Percentiles rank a stretch among this genome's conserved stretches.
Conservation (phyloP, 805 yeast species). For the Spencermartinsiella europaea region DNA sequence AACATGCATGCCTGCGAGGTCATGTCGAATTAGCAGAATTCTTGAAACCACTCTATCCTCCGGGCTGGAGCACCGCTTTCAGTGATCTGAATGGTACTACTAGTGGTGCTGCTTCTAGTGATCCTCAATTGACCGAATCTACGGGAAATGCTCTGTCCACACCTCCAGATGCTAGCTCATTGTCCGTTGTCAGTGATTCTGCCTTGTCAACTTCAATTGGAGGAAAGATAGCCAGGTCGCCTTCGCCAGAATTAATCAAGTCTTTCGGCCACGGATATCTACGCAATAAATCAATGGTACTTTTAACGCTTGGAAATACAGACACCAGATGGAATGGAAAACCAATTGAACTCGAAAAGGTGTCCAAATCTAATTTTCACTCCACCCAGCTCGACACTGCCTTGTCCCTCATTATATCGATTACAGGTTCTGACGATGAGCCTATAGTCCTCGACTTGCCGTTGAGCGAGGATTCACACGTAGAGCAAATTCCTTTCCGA, state of each 20-base stretch:
- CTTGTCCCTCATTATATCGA: slow-evolving; percentile 62
- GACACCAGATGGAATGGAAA: slow-evolving; percentile 57
- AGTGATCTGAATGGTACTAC: background rate
- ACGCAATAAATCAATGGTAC: slow-evolving; percentile 56
- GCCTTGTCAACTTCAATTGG: background rate
- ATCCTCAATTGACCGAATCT: background rate
- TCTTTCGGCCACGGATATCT: slow-evolving; percentile 82
- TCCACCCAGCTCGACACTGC: slow-evolving; percentile 88
- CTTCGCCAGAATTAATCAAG: slow-evolving; percentile 50
- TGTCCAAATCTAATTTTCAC: slow-evolving; percentile 70
- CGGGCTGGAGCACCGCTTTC: slow-evolving; percentile 3
- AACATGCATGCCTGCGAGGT: slow-evolving; percentile 89
- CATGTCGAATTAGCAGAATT: slow-evolving; percentile 65
- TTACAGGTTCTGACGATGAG: slow-evolving; percentile 38
- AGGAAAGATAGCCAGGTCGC: background rate
- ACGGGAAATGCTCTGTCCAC: background rate
- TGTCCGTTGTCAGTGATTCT: background rate
- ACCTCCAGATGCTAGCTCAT: background rate
- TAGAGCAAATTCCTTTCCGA: slow-evolving; percentile 69
- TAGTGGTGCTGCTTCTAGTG: background rate
- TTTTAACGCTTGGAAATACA: slow-evolving; percentile 81
- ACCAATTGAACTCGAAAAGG: slow-evolving; percentile 64
- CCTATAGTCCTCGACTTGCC: slow-evolving; percentile 75
- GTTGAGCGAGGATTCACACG: slow-evolving; percentile 63
- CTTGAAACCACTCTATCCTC: slow-evolving; percentile 33